These are phyloP conservation scores for Theobroma cacao DNA, from an alignment of 345 rosid species.

Conservation along the genomic window DNA sequence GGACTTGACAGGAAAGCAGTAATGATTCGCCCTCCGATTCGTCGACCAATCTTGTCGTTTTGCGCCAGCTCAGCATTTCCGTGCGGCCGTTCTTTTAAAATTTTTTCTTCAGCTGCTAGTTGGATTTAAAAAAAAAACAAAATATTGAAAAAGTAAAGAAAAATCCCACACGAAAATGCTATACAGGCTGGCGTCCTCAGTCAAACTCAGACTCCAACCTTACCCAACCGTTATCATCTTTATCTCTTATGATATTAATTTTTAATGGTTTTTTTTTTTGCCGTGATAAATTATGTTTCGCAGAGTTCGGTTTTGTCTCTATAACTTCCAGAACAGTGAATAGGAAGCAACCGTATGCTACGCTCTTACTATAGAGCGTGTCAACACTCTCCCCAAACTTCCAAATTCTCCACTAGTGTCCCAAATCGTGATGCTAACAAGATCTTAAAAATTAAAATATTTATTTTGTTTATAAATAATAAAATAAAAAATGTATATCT, in stretches of 20 bases:
- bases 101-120: background rate
- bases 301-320: slow-evolving; percentile 21
- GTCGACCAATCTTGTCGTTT: slow-evolving; percentile 76
- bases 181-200: slow-evolving; percentile 74
- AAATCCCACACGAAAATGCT: slow-evolving; percentile 34
- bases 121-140: slow-evolving; percentile 3
- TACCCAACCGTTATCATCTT: slow-evolving; percentile 59
- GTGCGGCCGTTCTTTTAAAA: slow-evolving; percentile 28
- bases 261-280: slow-evolving; percentile 18
- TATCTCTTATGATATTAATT: slow-evolving; percentile 33
- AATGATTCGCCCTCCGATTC: slow-evolving; percentile 63
- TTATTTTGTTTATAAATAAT: too few relatives aligned
- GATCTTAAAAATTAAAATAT: too few relatives aligned
- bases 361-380: background rate
- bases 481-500: too few relatives aligned
- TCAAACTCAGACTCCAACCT: slow-evolving; percentile 50
- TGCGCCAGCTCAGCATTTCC: slow-evolving; percentile 54
- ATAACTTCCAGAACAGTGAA: slow-evolving; percentile 29
- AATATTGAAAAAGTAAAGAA: background rate
- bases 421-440: too few relatives aligned
- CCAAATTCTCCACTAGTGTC: background rate
- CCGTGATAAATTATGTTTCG: slow-evolving; percentile 17
- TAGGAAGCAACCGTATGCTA: background rate
- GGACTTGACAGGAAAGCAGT: slow-evolving; percentile 40
- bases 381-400: background rate